Evolutionary conservation across 2,329 filamentous ascomycete species (phyloP).

Genomic region (Rhynchosporium graminicola): DNA sequence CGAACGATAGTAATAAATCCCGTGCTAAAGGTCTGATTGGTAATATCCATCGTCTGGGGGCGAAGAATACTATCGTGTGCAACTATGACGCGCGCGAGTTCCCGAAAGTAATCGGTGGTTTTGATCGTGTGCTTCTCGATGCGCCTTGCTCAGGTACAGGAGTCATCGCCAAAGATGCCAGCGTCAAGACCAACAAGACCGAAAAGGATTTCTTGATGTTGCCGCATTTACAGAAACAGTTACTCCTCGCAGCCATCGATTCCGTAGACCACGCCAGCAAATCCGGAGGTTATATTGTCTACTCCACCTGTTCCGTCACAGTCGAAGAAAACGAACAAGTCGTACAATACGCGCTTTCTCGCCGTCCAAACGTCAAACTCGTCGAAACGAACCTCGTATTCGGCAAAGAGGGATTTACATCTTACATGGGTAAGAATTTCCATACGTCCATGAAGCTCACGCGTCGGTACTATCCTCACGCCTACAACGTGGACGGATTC

Average conservation of each 20-base stretch:
- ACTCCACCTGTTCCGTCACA: slow-evolving; percentile 94
- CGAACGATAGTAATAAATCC: slow-evolving; percentile 93
- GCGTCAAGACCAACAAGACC: slow-evolving; percentile 98
- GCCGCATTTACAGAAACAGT: slow-evolving; percentile 92
- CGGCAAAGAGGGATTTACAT: slow-evolving; percentile 89
- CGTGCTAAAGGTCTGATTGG: slow-evolving; percentile 96
- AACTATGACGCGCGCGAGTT: slow-evolving; percentile 95
- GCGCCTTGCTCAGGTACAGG: slow-evolving; percentile 95
- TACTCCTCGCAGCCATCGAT: slow-evolving; percentile 90
- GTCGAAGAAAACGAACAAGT: slow-evolving; percentile 94
- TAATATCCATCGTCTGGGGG: slow-evolving; percentile 93
- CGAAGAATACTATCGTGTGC: slow-evolving; percentile 91
- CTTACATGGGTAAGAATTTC: slow-evolving; percentile 89
- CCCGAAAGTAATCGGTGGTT: slow-evolving; percentile 90
- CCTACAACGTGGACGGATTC: slow-evolving; percentile 96
- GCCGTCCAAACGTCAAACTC: slow-evolving; percentile 89
- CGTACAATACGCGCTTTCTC: slow-evolving; percentile 88
- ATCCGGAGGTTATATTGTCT: slow-evolving; percentile 92
- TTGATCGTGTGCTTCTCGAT: slow-evolving; percentile 91
- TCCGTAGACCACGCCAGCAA: slow-evolving; percentile 89
- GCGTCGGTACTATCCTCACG: slow-evolving; percentile 83
- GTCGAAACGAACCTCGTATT: slow-evolving; percentile 90
- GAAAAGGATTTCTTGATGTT: slow-evolving; percentile 92
- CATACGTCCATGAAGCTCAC: slow-evolving; percentile 81
- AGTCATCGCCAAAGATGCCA: slow-evolving; percentile 95